Base-by-base conservation (phyloP, 1,139 yeast genomes). In the Torulaspora pretoriensis region DNA sequence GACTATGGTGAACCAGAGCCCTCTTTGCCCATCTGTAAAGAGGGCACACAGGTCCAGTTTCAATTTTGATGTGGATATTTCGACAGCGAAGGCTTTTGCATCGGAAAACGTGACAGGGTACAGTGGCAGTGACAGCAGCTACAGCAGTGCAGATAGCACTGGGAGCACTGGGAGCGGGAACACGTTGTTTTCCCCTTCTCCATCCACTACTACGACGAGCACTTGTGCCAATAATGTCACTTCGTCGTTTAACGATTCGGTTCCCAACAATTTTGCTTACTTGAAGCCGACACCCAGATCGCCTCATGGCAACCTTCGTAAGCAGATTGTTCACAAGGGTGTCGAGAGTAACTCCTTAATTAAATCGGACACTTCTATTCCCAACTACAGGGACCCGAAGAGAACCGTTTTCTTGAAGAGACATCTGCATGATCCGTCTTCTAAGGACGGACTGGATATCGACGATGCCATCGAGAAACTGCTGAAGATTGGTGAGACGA, bases 401-500 rank as follows among this genome's bases (percentile, higher is more conserved):
- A 37, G 36, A 12, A 45, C 51, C 7, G 46, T 60, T 19, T 54
- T 61, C 41, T 43, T 63, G 41, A 57, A 55, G 35, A 50, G 63
- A 36, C 50, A 61, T 35, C 56, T 64, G 9, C 59, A 56, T 36
- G 67, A 63, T 46, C 40, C 55, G 7, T 39, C 48, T 26, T 55
- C 60, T 5, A 53, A 43, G 13, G 67, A 62, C 23, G 57, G 57
- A 24, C 39, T 64, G 23, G 54, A 63, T 44, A 45, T 64, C 29
- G 68, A 64, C 46, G 60, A 56, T 32, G 57, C 58, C 22, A 64
- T 64, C 36, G 63, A 59, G 34, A 63, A 57, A 44, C 43, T 64
- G 40, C 43, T 61, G 35, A 49, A 57, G 31, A 45, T 60, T 12
- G 66, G 67, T 17, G 63, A 60, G 17, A 50, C 49, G 8, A 49